These are phyloP conservation scores for Echeveria elegans DNA, from an alignment of 164 flowering plant genomes.

Conservation along the genomic window DNA sequence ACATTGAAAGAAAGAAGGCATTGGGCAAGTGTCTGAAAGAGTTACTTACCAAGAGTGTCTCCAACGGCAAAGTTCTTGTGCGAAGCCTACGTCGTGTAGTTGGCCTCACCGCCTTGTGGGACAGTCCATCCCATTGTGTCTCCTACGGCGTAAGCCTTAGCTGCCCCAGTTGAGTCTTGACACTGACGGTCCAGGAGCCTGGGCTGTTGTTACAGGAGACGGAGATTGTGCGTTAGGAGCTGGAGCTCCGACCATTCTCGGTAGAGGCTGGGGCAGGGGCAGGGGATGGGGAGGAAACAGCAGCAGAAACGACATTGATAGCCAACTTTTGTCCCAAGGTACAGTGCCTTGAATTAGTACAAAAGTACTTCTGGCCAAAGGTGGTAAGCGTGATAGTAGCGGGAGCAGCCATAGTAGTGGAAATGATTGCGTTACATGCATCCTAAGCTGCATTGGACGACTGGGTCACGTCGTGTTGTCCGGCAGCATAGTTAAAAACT, in stretches of 20 bases:
- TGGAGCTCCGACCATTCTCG: neutral
- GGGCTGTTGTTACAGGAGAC: neutral
- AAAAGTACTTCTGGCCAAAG: constrained; percentile 16
- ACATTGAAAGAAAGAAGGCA: neutral
- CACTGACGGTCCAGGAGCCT: constrained; percentile 7
- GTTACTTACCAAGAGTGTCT: constrained; percentile 30
- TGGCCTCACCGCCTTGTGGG: constrained; percentile 15
- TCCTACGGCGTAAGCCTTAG: constrained; percentile 5
- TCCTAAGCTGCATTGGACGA: constrained; percentile 15
- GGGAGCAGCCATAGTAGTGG: constrained; percentile 11
- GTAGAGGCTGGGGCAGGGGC: neutral
- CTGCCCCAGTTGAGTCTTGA: neutral
- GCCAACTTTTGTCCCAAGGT: constrained; percentile 20
- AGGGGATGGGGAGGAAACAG: constrained; percentile 6
- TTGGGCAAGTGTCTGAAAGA: neutral
- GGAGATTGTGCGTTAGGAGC: neutral
- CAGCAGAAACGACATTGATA: constrained; percentile 9
- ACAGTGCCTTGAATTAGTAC: constrained; percentile 23
- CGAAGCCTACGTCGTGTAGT: constrained; percentile 30
- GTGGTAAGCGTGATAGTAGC: constrained; percentile 16
- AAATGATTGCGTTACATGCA: constrained; percentile 11
- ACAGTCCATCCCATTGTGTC: constrained; percentile 23
- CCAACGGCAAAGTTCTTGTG: constrained; percentile 26
- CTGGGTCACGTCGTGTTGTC: constrained; percentile 19
- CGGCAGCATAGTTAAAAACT: constrained; percentile 26